These are phyloP conservation scores for Ulmus americana DNA, from an alignment of 331 rosid genomes.

Conservation along the genomic window DNA sequence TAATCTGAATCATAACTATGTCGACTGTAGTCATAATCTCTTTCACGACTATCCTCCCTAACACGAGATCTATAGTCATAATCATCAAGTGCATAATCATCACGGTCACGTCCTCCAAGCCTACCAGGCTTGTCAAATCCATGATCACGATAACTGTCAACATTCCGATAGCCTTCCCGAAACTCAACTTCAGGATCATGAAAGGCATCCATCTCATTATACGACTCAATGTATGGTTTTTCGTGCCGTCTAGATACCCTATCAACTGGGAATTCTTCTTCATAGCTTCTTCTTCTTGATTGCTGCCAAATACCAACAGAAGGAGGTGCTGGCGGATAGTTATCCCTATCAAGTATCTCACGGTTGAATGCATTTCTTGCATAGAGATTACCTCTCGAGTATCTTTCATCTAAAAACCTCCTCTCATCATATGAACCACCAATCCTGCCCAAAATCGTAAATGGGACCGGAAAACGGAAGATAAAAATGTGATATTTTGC, in stretches of 20 bases:
- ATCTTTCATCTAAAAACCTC: slow-evolving; percentile 77
- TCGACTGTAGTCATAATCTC: slow-evolving; percentile 65
- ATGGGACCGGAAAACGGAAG: slow-evolving; percentile 44
- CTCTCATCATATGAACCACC: slow-evolving; percentile 80
- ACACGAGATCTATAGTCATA: slow-evolving; percentile 56
- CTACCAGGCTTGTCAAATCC: slow-evolving; percentile 61
- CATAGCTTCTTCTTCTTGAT: slow-evolving; percentile 76
- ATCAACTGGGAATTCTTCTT: slow-evolving; percentile 63
- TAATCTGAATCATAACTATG: slow-evolving; percentile 91
- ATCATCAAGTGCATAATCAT: slow-evolving; percentile 74
- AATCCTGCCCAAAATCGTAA: slow-evolving; percentile 51
- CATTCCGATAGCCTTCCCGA: slow-evolving; percentile 60
- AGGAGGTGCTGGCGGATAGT: slow-evolving; percentile 60
- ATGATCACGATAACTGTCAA: slow-evolving; percentile 55
- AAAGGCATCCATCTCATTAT: slow-evolving; percentile 54
- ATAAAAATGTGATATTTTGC: slow-evolving; percentile 18
- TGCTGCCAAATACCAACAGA: slow-evolving; percentile 68
- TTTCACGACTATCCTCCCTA: slow-evolving; percentile 81
- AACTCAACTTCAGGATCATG: slow-evolving; percentile 60
- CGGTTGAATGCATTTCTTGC: slow-evolving; percentile 64
- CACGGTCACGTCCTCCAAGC: slow-evolving; percentile 58
- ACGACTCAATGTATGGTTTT: slow-evolving; percentile 60
- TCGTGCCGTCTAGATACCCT: slow-evolving; percentile 76
- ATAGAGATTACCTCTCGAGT: slow-evolving; percentile 57
- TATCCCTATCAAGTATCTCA: slow-evolving; percentile 68